These are phyloP conservation scores for Colletotrichum chrysophilum DNA, from an alignment of 2,329 filamentous ascomycete genomes.

Conservation along the genomic window DNA sequence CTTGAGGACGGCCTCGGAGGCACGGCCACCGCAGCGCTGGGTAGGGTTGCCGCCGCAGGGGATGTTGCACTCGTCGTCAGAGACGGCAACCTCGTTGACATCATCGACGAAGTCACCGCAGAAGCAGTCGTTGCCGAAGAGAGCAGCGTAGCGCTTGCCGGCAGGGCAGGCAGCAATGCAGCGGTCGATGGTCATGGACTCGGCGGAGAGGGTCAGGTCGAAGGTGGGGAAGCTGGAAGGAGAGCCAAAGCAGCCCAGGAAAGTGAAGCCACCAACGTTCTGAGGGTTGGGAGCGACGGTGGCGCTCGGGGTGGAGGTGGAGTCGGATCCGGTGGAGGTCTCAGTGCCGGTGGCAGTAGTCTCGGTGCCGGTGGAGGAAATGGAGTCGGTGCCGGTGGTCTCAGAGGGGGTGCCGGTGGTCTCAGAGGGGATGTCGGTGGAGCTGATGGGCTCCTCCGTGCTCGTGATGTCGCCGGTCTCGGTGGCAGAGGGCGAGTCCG, in stretches of 20 bases:
- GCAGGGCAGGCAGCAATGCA: slow-evolving; percentile 29
- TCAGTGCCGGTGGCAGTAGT: background rate
- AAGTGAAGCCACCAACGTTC: slow-evolving; percentile 23
- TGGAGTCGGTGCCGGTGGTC: background rate
- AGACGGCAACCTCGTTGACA: slow-evolving; percentile 1
- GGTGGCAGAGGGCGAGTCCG: background rate
- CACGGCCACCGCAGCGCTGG: slow-evolving; percentile 47
- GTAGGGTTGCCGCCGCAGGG: slow-evolving; percentile 44
- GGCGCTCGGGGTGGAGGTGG: background rate
- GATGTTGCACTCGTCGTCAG: slow-evolving; percentile 33
- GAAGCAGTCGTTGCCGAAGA: slow-evolving; percentile 25
- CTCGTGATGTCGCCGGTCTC: background rate
- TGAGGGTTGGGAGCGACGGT: slow-evolving; percentile 5
- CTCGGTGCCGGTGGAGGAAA: background rate
- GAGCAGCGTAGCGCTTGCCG: slow-evolving; percentile 7
- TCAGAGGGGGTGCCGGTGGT: background rate
- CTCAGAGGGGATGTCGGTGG: background rate
- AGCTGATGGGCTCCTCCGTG: background rate
- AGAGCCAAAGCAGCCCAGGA: slow-evolving; percentile 33
- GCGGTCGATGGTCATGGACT: slow-evolving; percentile 25
- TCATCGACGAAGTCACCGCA: slow-evolving; percentile 24
- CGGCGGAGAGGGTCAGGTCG: slow-evolving; percentile 10
- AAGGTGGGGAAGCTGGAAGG: slow-evolving; percentile 31
- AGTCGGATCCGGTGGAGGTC: background rate
- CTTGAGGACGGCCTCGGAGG: background rate